Evolutionary conservation across 2,329 filamentous ascomycete genomes (phyloP).

Genomic region (Colletotrichum acutatum): DNA sequence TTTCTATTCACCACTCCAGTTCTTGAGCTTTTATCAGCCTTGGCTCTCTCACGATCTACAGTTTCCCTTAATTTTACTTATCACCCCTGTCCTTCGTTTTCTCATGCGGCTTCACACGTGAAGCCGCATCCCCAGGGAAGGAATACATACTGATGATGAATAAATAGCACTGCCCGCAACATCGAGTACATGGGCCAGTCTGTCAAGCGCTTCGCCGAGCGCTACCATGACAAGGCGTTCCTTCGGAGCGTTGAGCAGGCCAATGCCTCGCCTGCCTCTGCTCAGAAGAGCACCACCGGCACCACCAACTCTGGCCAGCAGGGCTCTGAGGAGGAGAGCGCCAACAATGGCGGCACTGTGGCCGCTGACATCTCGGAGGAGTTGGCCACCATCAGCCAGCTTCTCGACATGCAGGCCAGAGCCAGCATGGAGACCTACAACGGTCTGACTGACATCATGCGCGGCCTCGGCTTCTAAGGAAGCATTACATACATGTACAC

Average conservation of each 20-base stretch:
- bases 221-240: background rate
- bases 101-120: background rate
- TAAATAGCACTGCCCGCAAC: background rate
- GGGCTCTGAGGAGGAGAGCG: background rate
- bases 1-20: background rate
- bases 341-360: background rate
- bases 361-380: background rate
- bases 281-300: background rate
- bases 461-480: background rate
- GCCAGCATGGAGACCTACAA: background rate
- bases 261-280: background rate
- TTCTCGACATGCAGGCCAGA: background rate
- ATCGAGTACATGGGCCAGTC: background rate
- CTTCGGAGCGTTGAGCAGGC: background rate
- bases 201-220: background rate
- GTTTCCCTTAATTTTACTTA: background rate
- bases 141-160: background rate
- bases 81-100: background rate
- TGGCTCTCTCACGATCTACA: background rate
- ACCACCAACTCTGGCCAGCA: background rate
- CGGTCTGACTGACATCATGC: background rate
- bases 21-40: too few relatives aligned
- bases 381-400: background rate
- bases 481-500: background rate
- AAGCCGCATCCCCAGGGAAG: background rate